Base-by-base conservation (phyloP, 495 filamentous ascomycete species). In the Lasiosphaeria hispida region DNA sequence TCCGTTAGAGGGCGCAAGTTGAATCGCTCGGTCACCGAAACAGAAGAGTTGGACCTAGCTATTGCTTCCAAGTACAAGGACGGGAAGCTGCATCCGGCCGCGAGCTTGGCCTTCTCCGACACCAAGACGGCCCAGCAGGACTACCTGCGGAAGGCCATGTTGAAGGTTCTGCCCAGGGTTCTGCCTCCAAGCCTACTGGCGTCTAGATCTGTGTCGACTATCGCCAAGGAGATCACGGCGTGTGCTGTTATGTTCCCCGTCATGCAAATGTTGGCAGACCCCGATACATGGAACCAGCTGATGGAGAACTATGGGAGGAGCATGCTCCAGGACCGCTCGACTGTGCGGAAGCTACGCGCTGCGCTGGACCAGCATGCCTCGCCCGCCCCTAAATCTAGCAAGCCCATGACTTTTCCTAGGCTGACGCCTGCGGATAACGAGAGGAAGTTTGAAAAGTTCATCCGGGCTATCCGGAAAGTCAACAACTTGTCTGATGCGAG, bases 281-380 rank as follows among this genome's bases (percentile, higher is more conserved):
- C 95, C 9, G 95, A 99, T 77, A 92, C 88, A 2, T 97, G 94
- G 94, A 97, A 97, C 68, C 91, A 96, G 65, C 64, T 95, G 60
- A 89, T 97, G 80, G 92, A 96, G 70, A 90, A 86, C 45, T 93
- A 87, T 72, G 92, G 92, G 13, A 84, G 87, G 40, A 87, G 87
- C 30, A 87, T 96, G 76, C 77, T 99, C 38, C 92, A 97, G 66
- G 95, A 99, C 68, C 88, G 94, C 11, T 97, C 96, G 51, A 96
- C 91, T 0, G 94, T 99, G 30, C 87, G 90, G 54, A 96, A 92
- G 68, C 82, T 99, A 37, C 88, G 94, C 47, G 93, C 92, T 18
- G 94, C 95, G 10, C 78, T 99, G 34, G 94, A 99, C 69, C 84
- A 97, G 72, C 95, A 99, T 78, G 89, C 94, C 14, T 95, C 92